Base-by-base conservation (phyloP, 805 yeast species). In the Candida krabiensis region DNA sequence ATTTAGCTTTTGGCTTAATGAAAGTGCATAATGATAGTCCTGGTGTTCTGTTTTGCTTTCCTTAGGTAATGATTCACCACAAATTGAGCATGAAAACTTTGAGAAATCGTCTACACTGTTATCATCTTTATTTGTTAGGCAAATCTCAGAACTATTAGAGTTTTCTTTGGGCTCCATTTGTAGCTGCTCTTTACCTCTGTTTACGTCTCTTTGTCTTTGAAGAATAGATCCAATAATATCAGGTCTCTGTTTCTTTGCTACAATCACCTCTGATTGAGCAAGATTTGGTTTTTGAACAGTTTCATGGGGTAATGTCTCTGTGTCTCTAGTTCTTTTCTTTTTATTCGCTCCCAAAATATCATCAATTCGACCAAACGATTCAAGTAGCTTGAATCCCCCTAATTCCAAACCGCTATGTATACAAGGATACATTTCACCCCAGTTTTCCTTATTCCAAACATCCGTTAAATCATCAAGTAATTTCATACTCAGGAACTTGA, bases 341-440 rank as follows among this genome's bases (percentile, higher is more conserved):
- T n/a, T 17, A 3, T 33, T 45, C 8, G 21, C 27, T 15, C 41
- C 34, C 19, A 51, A 41, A 30, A 58, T 47, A 12, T 55, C 54
- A 38, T 61, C 67, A 2, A 63, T 43, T 1, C 58, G 46, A 15
- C 50, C 43, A 12, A 31, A 36, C 1, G 38, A 35, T 22, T 62
- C 66, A 0, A 70, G 48, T 14, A 66, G 63, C 27, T 75, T 77
- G 53, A 84, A 79, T 39, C 75, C 77, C 3, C 82, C 67, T 2
- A 83, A 59, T 0, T 70, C 66, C 43, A 83, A 56, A 17, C 75
- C 73, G 41, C 81, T 61, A 41, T 74, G 71, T 2, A 66, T 58
- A 28, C 80, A 53, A 0, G 85, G 83, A 42, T 70, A 78, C 49
- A 68, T 56, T 2, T 47, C 35, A 0, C 59, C 60, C 11, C 31